A percentile compares a stretch with the other conserved stretches of the same genome.
These are phyloP conservation scores for Cardamine chenopodiifolia DNA, from an alignment of 345 rosid species.

Conservation along the genomic window DNA sequence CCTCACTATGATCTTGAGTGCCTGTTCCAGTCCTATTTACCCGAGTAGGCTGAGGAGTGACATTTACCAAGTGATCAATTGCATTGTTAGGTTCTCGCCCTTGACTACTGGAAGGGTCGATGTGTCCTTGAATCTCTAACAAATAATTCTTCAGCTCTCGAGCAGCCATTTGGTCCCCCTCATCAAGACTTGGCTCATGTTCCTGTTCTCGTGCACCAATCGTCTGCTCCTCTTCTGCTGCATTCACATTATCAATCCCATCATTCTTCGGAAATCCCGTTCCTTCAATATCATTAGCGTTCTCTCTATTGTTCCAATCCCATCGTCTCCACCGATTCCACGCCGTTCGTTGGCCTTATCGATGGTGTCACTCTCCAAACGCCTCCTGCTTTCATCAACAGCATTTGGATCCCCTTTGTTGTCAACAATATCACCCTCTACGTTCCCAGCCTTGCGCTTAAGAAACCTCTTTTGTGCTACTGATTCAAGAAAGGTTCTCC, in stretches of 20 bases:
- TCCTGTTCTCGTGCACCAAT: constrained; percentile 24
- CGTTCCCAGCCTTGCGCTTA: constrained; percentile 17
- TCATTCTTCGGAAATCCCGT: constrained; percentile 5
- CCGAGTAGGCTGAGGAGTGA: constrained; percentile 31
- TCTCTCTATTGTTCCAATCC: constrained; percentile 11
- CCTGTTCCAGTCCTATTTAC: constrained; percentile 15
- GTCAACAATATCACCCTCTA: background rate
- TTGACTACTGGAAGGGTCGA: constrained; percentile 22
- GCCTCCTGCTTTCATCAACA: constrained; percentile 11
- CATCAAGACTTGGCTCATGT: constrained; percentile 25
- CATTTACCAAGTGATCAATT: constrained; percentile 5
- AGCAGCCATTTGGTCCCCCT: constrained; percentile 26
- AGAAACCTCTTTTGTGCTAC: constrained; percentile 6
- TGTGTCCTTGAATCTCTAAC: constrained; percentile 27
- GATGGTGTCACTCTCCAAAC: constrained; percentile 15
- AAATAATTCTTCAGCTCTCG: constrained; percentile 29
- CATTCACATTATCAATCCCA: background rate
- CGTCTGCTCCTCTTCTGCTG: constrained; percentile 14
- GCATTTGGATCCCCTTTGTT: background rate
- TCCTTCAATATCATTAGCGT: constrained; percentile 8
- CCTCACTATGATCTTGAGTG: constrained; percentile 2
- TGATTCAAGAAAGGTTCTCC: constrained; percentile 26
- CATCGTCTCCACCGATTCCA: constrained; percentile 2
- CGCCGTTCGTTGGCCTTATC: background rate
- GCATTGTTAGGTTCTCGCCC: constrained; percentile 18